phyloP scores from a whole-genome alignment of 352 stramenopile genomes.

The Phytopythium sindhum region DNA sequence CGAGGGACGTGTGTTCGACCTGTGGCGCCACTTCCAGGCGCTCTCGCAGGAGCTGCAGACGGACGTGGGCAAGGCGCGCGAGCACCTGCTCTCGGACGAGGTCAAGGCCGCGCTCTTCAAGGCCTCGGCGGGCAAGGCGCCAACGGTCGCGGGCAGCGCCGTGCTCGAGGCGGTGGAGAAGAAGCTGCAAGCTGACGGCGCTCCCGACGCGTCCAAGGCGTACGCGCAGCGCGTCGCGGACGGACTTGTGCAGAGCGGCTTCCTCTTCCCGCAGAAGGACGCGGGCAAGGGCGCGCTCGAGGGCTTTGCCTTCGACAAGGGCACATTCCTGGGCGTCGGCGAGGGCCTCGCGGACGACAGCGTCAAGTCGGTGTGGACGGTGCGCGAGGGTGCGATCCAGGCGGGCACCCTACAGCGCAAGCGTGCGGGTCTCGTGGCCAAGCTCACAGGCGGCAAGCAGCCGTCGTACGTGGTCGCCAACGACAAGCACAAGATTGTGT shows the following conservation, averaged over 20 bases:
- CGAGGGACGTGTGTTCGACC: conserved; percentile 36
- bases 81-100: conserved; percentile 16
- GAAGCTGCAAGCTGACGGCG: conserved; percentile 16
- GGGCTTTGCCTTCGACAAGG: conserved; percentile 21
- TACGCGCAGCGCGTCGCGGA: conserved; percentile 22
- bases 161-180: conserved; percentile 20
- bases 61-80: conserved; percentile 13
- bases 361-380: conserved; percentile 24
- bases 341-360: conserved; percentile 12
- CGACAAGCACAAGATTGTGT: conserved; percentile 19
- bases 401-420: conserved; percentile 23
- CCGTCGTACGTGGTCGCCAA: conserved; percentile 25
- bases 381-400: conserved; percentile 31
- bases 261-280: conserved; percentile 22
- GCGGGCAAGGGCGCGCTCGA: conserved; percentile 10
- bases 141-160: conserved; percentile 15
- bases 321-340: conserved; percentile 19
- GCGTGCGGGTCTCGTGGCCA: conserved; percentile 21
- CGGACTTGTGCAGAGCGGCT: conserved; percentile 28
- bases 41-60: conserved; percentile 16
- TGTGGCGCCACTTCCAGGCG: conserved; percentile 30
- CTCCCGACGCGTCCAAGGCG: conserved; percentile 2
- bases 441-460: conserved; percentile 17
- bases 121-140: conserved; percentile 13
- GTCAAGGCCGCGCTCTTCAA: conserved; percentile 17